Base-by-base conservation (phyloP, 2,329 filamentous ascomycete genomes). In the Penicillium sp. region DNA sequence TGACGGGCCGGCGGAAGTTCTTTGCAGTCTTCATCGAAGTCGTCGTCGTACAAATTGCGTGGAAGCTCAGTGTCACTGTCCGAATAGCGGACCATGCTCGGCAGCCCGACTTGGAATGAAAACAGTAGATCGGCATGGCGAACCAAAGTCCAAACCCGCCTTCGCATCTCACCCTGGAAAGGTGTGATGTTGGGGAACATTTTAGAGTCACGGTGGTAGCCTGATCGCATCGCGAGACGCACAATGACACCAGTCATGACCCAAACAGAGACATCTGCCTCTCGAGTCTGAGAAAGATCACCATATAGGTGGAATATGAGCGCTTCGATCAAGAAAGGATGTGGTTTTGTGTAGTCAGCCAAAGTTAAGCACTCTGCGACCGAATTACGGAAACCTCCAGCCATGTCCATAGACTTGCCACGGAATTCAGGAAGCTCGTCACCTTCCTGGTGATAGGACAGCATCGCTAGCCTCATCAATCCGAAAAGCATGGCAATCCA, bases 71-170 rank as follows among this genome's bases (percentile, higher is more conserved):
- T 87, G 64, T 89, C 87, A 44, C 80, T 83, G 55, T 88, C 85
- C 34, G 86, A 81, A 22, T 80, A 77, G 53, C 84, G 79, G 42
- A 88, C 77, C 83, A 88, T 86, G 63, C 81, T 81, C 2, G 87
- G 87, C 50, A 90, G 74, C 2, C 87, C 87, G 55, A 88, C 79
- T 64, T 89, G 86, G 64, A 88, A 88, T 1, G 84, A 83, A 24
- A 86, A 83, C 4, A 89, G 70, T 3, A 86, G 70, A 64, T 89
- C 87, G 44, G 88, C 77, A 64, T 87, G 83, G 32, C 77, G 68
- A 8, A 80, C 74, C 64, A 77, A 78, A 1, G 73, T 72, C 78
- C 79, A 81, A 14, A 80, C 69, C 38, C 79, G 71, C 27, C 79
- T 70, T 24, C 79, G 73, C 71, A 81, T 84, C 69, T 88, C 85